Percentiles rank a stretch among this genome's conserved stretches.
Conservation (phyloP, 1,284 basidiomycete genomes). For the Sporisorium graminicola region DNA sequence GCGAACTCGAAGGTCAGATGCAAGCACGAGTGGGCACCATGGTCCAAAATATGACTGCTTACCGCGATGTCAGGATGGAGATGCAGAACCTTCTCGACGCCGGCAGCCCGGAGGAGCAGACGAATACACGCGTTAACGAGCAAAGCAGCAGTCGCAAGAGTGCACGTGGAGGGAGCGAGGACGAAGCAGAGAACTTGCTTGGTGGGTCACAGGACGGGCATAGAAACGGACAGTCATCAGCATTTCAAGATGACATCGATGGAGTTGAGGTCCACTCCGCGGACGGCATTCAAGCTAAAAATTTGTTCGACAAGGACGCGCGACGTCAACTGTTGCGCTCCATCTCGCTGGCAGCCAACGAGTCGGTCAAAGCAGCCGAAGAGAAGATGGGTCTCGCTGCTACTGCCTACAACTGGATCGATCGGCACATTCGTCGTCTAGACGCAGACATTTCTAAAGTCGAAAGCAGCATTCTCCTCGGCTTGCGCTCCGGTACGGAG, state of each 20-base stretch:
- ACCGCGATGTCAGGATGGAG: slow-evolving; percentile 37
- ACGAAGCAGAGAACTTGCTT: slow-evolving; percentile 39
- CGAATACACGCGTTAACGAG: not conserved
- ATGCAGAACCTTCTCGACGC: slow-evolving; percentile 21
- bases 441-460: slow-evolving; percentile 70
- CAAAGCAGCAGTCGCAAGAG: not conserved
- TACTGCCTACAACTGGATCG: slow-evolving; percentile 73
- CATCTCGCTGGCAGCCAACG: slow-evolving; percentile 41
- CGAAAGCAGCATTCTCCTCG: slow-evolving; percentile 60
- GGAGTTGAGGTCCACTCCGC: not conserved
- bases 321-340: slow-evolving; percentile 22
- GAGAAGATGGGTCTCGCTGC: slow-evolving; percentile 73
- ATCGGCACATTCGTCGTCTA: slow-evolving; percentile 73
- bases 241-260: not conserved
- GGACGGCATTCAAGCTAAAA: not conserved
- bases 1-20: slow-evolving; percentile 84
- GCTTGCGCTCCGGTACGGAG: slow-evolving; percentile 55
- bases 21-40: slow-evolving; percentile 33
- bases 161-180: slow-evolving; percentile 22
- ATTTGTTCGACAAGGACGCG: slow-evolving; percentile 12
- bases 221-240: not conserved
- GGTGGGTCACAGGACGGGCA: slow-evolving; percentile 22
- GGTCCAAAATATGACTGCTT: slow-evolving; percentile 27
- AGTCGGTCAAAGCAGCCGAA: slow-evolving; percentile 69
- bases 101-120: not conserved